Evolutionary conservation across 768 basidiomycete species (phyloP), one percentile per base, ranked within the genome.

Genomic region (Hydnomerulius pinastri): DNA sequence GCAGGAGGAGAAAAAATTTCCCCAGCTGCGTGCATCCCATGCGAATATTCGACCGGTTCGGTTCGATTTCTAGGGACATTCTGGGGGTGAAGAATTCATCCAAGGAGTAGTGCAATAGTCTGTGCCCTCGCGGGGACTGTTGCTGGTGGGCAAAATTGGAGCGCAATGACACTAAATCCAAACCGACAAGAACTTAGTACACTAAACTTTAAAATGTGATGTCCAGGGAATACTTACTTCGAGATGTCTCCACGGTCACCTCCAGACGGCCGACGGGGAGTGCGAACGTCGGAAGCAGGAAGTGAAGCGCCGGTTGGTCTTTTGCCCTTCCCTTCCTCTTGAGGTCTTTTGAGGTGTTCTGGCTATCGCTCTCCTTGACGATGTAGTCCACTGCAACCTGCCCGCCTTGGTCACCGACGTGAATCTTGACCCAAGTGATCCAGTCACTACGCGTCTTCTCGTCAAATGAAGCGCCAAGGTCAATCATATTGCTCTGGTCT

Each of bases 281-380:
- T 4, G 80, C 64, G 59, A 92, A 92, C n/a, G 81, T 80, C 7
- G 90, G 90, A 37, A 92, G 63, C 38, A 86, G 68, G 17, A 90
- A 64, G 54, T 79, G 67, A 15, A 84, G 47, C 23, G 60, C 53
- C 3, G 57, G 57, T 43, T 60, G 64, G 21, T 66, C 64, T 23
- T 56, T 66, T 39, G 54, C 57, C 52, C 68, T 76, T 48, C 58
- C 69, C 55, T 76, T 81, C 33, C 69, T 65, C 55, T 68, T 73
- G n/a, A 41, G 21, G 9, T 50, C 53, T 28, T 29, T 55, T 45
- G 52, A 9, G 20, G 21, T 15, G 6, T 36, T 46, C 25, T 23
- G 32, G 33, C 41, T 20, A 3, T 36, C 51, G 23, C 37, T 25
- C 25, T 71, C 67, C 57, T 63, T 75, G 24, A 86, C 86, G 24